Percentiles rank a stretch among this genome's conserved stretches.
phyloP scores from a whole-genome alignment of 2,329 filamentous ascomycete genomes.

The Scedosporium aurantiacum region DNA sequence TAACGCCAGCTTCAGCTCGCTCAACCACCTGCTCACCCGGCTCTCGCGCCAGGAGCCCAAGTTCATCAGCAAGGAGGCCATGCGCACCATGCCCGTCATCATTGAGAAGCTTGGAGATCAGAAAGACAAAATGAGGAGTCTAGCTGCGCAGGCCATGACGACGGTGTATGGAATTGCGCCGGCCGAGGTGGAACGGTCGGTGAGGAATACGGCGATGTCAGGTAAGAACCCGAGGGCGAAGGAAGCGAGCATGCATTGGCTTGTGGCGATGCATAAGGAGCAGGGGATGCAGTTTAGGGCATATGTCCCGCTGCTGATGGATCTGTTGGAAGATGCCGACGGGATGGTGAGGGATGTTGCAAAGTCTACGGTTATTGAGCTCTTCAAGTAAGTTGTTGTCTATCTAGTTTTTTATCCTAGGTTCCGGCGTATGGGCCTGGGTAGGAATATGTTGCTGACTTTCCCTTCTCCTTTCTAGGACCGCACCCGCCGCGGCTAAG shows the following conservation, averaged over 20 bases:
- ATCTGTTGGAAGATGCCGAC: conserved; percentile 82
- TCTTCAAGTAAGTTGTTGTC: conserved; percentile 58
- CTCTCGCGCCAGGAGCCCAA: conserved; percentile 76
- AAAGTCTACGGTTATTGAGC: conserved; percentile 71
- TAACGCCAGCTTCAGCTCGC: conserved; percentile 74
- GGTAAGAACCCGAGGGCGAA: conserved; percentile 78
- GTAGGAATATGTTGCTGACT: neutral
- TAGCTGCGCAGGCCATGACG: conserved; percentile 63
- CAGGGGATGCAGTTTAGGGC: conserved; percentile 68
- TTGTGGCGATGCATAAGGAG: conserved; percentile 48
- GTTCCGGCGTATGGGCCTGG: neutral
- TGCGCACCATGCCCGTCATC: conserved; percentile 61
- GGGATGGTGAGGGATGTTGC: conserved; percentile 76
- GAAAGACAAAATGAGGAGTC: conserved; percentile 70
- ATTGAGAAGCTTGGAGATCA: conserved; percentile 79
- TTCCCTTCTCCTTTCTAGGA: conserved; percentile 30
- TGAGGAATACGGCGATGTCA: conserved; percentile 66
- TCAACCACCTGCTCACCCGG: conserved; percentile 79
- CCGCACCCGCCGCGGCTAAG: conserved; percentile 72
- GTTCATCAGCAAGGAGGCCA: conserved; percentile 57
- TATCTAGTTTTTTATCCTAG: neutral
- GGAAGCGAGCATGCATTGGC: conserved; percentile 75
- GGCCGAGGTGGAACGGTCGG: conserved; percentile 65
- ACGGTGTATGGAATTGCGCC: conserved; percentile 65
- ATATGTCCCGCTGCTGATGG: conserved; percentile 75